Evolutionary conservation across 371 early-diverging fungal species (phyloP), one percentile per base, ranked within the genome.

Genomic region (Choanephora cucurbitarum): DNA sequence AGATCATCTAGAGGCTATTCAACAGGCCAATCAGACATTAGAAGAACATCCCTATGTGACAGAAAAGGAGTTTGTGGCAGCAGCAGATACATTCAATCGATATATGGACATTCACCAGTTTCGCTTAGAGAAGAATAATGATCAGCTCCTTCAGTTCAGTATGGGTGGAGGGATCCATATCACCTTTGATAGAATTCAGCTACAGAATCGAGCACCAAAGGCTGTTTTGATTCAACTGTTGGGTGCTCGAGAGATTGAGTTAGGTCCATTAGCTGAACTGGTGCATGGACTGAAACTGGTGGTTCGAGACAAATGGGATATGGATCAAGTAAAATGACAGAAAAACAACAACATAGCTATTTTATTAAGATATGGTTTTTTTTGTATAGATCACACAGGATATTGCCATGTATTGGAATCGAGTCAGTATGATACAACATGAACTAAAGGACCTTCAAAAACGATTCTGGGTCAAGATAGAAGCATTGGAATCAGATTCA

Each of bases 301-400:
- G 46, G 48, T 47, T 28, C 18, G 28, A 19, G 18, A 55, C 42
- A 55, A 47, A 15, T 55, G 47, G 48, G 48, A 55, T 18, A 46
- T 47, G 15, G 31, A 54, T 19, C 46, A 54, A 46, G 55, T 46
- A 54, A n/a, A n/a, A n/a, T n/a, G n/a, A n/a, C n/a, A n/a, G n/a
- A n/a, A n/a, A n/a, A n/a, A n/a, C n/a, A n/a, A n/a, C n/a, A n/a
- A n/a, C n/a, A n/a, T n/a, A n/a, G n/a, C n/a, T n/a, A n/a, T n/a
- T n/a, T n/a, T n/a, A n/a, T n/a, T n/a, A n/a, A n/a, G n/a, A n/a
- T n/a, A n/a, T n/a, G n/a, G n/a, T n/a, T n/a, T 43, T 19, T 3
- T 43, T 44, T 39, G 37, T 11, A 14, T 28, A 53, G 55, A 47
- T 55, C 3, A 28, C 42, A 4, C 56, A 56, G 48, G 56, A 56